Conservation (phyloP, 495 filamentous ascomycete genomes). For the Terfezia claveryi region DNA sequence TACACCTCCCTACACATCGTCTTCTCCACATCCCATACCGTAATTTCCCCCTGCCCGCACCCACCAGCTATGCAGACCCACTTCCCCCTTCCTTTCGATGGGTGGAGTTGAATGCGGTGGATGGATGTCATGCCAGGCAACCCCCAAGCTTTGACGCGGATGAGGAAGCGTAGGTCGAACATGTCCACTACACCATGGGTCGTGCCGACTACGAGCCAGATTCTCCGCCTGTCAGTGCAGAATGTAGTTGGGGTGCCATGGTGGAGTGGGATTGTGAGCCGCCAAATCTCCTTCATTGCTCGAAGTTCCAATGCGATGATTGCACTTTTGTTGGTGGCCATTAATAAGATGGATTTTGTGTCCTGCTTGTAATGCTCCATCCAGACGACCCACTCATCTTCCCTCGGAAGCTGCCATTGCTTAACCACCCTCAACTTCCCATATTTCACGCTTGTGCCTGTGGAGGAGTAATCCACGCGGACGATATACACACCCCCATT, state of each 20-base stretch:
- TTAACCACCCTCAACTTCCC: conserved; percentile 53
- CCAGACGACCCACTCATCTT: conserved; percentile 65
- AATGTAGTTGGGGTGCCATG: conserved; percentile 90
- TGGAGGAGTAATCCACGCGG: conserved; percentile 51
- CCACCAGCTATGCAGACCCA: conserved; percentile 77
- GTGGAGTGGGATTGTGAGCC: conserved; percentile 70
- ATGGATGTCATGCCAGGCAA: conserved; percentile 64
- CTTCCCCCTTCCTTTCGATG: conserved; percentile 47
- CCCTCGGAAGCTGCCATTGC: conserved; percentile 48
- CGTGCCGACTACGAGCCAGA: conserved; percentile 81
- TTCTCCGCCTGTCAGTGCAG: conserved; percentile 58
- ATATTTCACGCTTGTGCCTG: conserved; percentile 40
- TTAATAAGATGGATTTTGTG: conserved; percentile 49
- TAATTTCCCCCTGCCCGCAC: conserved; percentile 76
- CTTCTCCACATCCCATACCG: conserved; percentile 90
- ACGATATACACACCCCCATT: conserved; percentile 84
- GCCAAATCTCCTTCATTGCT: conserved; percentile 62
- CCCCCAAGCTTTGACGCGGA: conserved; percentile 74
- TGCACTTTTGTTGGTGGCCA: conserved; percentile 70
- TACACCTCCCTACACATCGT: conserved; percentile 75
- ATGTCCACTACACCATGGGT: conserved; percentile 82
- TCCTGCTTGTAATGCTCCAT: conserved; percentile 73
- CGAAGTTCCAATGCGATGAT: conserved; percentile 71
- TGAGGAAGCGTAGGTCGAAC: conserved; percentile 87
- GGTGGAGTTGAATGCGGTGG: conserved; percentile 57